A percentile compares a stretch with the other conserved stretches of the same genome.
Conservation (phyloP, 1,284 basidiomycete genomes). For the Sporisorium scitamineum region DNA sequence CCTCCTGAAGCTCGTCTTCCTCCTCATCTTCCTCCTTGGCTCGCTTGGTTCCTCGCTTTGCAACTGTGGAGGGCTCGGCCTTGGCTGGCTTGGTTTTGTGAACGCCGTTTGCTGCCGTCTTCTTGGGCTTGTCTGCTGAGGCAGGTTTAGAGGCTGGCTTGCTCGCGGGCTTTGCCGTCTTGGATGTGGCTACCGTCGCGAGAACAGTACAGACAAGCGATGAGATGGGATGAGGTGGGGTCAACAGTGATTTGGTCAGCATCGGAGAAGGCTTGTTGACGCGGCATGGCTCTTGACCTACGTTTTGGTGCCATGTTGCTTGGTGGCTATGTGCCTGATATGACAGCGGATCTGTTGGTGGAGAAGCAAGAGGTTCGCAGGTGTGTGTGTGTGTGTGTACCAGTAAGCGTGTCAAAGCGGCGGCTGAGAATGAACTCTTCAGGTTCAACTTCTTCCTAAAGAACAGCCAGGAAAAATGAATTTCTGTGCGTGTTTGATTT, state of each 20-base stretch:
- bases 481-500: constrained; percentile 21
- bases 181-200: constrained; percentile 16
- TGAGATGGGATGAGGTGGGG: neutral
- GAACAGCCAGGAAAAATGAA: constrained; percentile 11
- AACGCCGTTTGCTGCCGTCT: constrained; percentile 15
- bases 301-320: constrained; percentile 37
- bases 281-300: neutral
- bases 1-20: constrained; percentile 44
- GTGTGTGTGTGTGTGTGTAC: neutral
- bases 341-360: neutral
- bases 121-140: constrained; percentile 19
- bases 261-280: neutral
- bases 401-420: neutral
- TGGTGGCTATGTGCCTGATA: neutral
- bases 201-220: neutral
- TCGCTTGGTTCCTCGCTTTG: constrained; percentile 45
- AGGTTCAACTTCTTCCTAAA: constrained; percentile 38
- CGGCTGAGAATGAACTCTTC: constrained; percentile 23
- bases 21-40: constrained; percentile 40
- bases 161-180: constrained; percentile 27
- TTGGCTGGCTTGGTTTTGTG: constrained; percentile 18
- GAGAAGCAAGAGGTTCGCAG: constrained; percentile 1
- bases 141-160: constrained; percentile 20
- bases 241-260: constrained; percentile 11
- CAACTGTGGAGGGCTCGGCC: neutral